Evolutionary conservation across 768 basidiomycete species (phyloP), one percentile per base, ranked within the genome.

Genomic region (Podaxis rugospora): DNA sequence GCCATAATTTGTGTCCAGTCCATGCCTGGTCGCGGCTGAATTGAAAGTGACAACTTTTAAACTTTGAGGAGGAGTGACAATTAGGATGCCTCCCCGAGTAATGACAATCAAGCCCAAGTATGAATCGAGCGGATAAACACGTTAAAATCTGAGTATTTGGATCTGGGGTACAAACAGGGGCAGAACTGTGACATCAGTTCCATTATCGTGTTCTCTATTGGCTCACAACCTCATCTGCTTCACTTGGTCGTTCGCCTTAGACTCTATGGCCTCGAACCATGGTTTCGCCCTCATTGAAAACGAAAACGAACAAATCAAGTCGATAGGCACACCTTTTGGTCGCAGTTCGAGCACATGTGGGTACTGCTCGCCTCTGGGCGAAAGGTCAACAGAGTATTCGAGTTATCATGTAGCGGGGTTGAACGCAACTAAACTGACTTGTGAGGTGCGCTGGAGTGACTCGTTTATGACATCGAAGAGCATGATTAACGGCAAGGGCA

Each of bases 311-410:
- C 62, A 64, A 27, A 65, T 70, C 51, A 63, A 69, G 27, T 81
- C 80, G 16, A 66, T 80, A 49, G 80, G 72, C 7, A 70, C 64
- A 44, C 81, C 82, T 5, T 67, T 63, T 21, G 71, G 71, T 35
- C 67, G 68, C 4, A 64, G 63, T 5, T 57, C 75, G 1, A 78
- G 80, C 3, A 80, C 80, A 0, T 91, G 90, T 68, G 89, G 87
- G 1, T 92, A 92, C 67, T 91, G 89, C 66, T 78, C 78, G 7
- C 77, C 82, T 3, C 77, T 83, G 4, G 88, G 87, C 4, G 54
- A 74, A 62, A 74, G 85, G 49, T 82, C 77, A 51, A 51, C 59
- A 18, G 61, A 66, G 1, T 64, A 69, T 46, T 82, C 84, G 5
- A 85, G 68, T 62, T 72, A 76, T 55, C 76, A 81, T 56, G 71